Evolutionary conservation across 2,329 filamentous ascomycete genomes (phyloP), one percentile per base, ranked within the genome.

Genomic region (Pestalotiopsis sp.): DNA sequence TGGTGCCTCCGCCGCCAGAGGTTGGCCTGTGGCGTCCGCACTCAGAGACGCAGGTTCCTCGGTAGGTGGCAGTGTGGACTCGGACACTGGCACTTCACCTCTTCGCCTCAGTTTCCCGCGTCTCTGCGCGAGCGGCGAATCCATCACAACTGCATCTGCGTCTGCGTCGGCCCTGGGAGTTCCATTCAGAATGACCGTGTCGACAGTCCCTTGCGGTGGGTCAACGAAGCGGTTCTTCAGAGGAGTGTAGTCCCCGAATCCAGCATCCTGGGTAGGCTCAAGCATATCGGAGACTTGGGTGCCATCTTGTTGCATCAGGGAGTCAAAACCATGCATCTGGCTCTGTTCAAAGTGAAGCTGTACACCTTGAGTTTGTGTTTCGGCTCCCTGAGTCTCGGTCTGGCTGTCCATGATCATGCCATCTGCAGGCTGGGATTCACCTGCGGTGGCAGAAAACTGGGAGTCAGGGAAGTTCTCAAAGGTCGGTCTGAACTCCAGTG

Each of bases 231-330:
- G 86, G 68, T 87, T 83, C 70, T 88, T 90, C 63, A 93, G 85
- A 58, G 93, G 93, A 1, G 93, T 92, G 68, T 90, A 91, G 68
- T 91, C 84, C 56, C 91, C 87, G 73, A 96, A 93, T 0, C 94
- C 94, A 20, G 82, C 86, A 77, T 97, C 95, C 77, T 97, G 94
- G 1, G 93, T 96, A 0, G 91, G 89, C 68, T 95, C 92, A 4
- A 93, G 85, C 64, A 91, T 83, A 38, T 93, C 89, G 0, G 92
- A 93, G 23, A 87, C 79, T 73, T 95, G 91, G 0, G 91, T 92
- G 61, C 76, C 76, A 17, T 82, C 78, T 58, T 84, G 80, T 9
- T 82, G 82, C 41, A 89, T 77, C 3, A 90, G 77, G 71, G 85
- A 90, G 71, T 88, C 88, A 38, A 90, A 85, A 0, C 84, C 86